Evolutionary conservation across 2,329 filamentous ascomycete genomes (phyloP), one percentile per base, ranked within the genome.

Genomic region (Trichoderma pleuroti): DNA sequence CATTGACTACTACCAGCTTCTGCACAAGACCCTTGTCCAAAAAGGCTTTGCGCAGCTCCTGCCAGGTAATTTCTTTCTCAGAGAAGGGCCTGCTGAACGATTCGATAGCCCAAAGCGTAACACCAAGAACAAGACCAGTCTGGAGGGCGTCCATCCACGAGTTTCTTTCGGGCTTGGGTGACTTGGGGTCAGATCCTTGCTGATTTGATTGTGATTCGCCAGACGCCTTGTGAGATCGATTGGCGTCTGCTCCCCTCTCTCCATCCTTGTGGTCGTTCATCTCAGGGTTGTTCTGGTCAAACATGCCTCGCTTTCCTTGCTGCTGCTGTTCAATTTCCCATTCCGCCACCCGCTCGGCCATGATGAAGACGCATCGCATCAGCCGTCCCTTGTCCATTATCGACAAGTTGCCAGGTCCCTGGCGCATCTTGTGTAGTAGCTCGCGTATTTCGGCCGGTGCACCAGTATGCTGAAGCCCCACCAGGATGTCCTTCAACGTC

Each of bases 11-110:
- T 39, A 97, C 91, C 21, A 99, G 87, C 84, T 94, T 98, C 83
- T 98, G 93, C 24, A 99, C 94, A 28, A 99, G 86, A 9, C 96
- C 96, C 85, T 97, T 98, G 82, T 98, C 94, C 72, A 99, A 86
- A 85, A 97, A 98, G 36, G 93, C 96, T 75, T 90, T 94, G 73
- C 93, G 87, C 83, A 99, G 93, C 82, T 99, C 96, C 82, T 99
- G 94, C 93, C 94, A 99, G 69, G 96, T 98, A 71, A 99, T 98
- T 79, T 99, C 95, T 77, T 82, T 82, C 73, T 85, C 83, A 5
- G 81, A 81, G 73, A 84, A 82, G 30, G 84, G 74, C 73, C 82
- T 81, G 74, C 78, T 78, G 65, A 82, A 74, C 10, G 77, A 76
- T 36, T 81, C 82, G 9, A 87, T 76, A 56, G 83, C 82, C 74